phyloP scores from a whole-genome alignment of 371 early-diverging fungal species.

The Zopfochytrium polystomum region DNA sequence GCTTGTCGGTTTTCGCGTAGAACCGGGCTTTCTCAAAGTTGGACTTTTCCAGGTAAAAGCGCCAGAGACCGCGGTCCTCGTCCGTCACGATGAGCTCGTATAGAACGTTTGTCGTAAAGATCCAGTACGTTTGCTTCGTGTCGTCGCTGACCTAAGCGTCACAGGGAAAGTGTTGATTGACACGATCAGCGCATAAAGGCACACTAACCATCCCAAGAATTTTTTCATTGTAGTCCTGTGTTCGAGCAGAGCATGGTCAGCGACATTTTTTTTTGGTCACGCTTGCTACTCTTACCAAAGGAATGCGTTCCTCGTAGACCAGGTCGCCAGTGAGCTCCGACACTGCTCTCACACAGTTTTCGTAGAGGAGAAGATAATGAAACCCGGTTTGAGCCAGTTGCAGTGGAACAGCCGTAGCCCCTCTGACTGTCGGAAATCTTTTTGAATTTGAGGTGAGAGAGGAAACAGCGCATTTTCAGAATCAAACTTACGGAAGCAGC shows the following conservation, averaged over 20 bases:
- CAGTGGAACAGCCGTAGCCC: slow-evolving; percentile 58
- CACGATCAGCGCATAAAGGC: slow-evolving; percentile 47
- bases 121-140: slow-evolving; percentile 82
- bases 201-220: slow-evolving; percentile 32
- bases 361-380: slow-evolving; percentile 80
- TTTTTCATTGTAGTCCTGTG: slow-evolving; percentile 12
- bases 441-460: too few species aligned
- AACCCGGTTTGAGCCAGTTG: slow-evolving; percentile 80
- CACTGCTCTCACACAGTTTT: slow-evolving; percentile 69
- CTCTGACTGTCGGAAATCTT: too few species aligned
- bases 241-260: neutral
- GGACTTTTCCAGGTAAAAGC: slow-evolving; percentile 62
- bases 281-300: slow-evolving; percentile 43
- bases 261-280: too few species aligned
- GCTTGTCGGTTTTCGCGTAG: slow-evolving; percentile 62
- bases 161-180: slow-evolving; percentile 1
- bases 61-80: slow-evolving; percentile 93
- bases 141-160: slow-evolving; percentile 70
- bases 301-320: slow-evolving; percentile 75
- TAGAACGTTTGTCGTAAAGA: slow-evolving; percentile 71
- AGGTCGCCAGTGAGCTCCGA: slow-evolving; percentile 74
- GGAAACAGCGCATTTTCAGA: too few species aligned
- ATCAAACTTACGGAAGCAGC: neutral
- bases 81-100: slow-evolving; percentile 82
- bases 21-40: slow-evolving; percentile 70